Conservation (phyloP, 108 stramenopile genomes). For the Discostella pseudostelligera region DNA sequence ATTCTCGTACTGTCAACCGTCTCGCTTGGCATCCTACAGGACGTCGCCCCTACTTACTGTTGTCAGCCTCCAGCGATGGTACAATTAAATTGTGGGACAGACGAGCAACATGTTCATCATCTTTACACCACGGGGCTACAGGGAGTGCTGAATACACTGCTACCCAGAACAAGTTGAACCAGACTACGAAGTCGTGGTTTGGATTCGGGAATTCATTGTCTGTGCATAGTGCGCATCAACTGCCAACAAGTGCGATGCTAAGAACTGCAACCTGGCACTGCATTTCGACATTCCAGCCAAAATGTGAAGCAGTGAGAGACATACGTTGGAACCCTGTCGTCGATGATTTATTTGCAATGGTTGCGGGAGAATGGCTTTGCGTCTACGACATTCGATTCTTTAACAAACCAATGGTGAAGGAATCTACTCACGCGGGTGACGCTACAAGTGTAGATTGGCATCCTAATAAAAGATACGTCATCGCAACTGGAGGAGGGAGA, state of each 20-base stretch:
- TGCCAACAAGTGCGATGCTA: constrained; percentile 6
- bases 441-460: constrained; percentile 85
- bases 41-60: constrained; percentile 55
- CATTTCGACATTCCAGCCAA: constrained; percentile 63
- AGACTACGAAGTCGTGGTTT: constrained; percentile 24
- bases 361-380: constrained; percentile 72
- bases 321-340: constrained; percentile 71
- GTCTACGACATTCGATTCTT: constrained; percentile 75
- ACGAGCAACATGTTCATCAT: constrained; percentile 29
- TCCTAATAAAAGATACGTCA: constrained; percentile 56
- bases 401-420: constrained; percentile 52
- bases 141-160: constrained; percentile 12
- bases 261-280: constrained; percentile 58
- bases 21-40: constrained; percentile 77
- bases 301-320: constrained; percentile 81
- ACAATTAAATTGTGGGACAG: constrained; percentile 67
- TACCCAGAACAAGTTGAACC: constrained; percentile 4
- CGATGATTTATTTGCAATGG: constrained; percentile 80
- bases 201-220: constrained; percentile 28
- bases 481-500: constrained; percentile 80
- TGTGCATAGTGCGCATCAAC: constrained; percentile 13
- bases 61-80: constrained; percentile 73
- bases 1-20: constrained; percentile 78
- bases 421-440: constrained; percentile 79
- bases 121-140: neutral